Evolutionary conservation across 495 filamentous ascomycete genomes (phyloP).

Genomic region (Aspergillus biplanus): DNA sequence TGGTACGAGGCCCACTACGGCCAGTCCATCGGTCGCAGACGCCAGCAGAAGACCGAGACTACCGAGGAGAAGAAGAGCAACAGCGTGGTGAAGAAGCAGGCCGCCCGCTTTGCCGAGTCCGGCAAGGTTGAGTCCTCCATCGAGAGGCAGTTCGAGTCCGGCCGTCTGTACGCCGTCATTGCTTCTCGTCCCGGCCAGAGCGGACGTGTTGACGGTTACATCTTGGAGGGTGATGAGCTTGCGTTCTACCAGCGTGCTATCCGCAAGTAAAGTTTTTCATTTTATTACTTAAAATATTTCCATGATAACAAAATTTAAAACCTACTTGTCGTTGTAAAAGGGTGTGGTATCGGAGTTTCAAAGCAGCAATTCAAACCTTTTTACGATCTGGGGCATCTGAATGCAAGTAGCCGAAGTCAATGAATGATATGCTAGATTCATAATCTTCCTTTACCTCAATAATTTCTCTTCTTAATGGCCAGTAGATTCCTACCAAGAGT

Average conservation of each 20-base stretch:
- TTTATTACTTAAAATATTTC: constrained; percentile 27
- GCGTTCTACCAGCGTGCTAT: constrained; percentile 99
- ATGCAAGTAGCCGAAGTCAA: background rate
- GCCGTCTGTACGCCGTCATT: constrained; percentile 92
- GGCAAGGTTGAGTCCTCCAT: constrained; percentile 93
- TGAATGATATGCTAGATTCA: background rate
- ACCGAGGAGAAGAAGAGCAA: constrained; percentile 89
- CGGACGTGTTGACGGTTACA: constrained; percentile 94
- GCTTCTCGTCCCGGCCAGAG: constrained; percentile 93
- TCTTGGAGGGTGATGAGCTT: constrained; percentile 98
- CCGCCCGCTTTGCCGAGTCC: constrained; percentile 71
- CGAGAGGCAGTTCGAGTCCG: constrained; percentile 98
- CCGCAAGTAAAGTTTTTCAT: constrained; percentile 75
- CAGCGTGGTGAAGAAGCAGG: constrained; percentile 93
- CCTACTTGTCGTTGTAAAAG: constrained; percentile 34
- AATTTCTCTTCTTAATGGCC: background rate
- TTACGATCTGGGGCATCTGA: constrained; percentile 32
- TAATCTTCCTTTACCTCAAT: background rate
- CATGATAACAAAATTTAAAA: constrained; percentile 10
- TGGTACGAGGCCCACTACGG: constrained; percentile 99
- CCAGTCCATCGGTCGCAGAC: constrained; percentile 79
- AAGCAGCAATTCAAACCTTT: constrained; percentile 36
- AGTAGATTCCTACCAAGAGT: background rate
- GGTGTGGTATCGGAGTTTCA: constrained; percentile 49
- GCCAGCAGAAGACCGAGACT: constrained; percentile 76